Evolutionary conservation across 257 asterid species (phyloP), one percentile per base, ranked within the genome.

Genomic region (Ophiorrhiza pumila): DNA sequence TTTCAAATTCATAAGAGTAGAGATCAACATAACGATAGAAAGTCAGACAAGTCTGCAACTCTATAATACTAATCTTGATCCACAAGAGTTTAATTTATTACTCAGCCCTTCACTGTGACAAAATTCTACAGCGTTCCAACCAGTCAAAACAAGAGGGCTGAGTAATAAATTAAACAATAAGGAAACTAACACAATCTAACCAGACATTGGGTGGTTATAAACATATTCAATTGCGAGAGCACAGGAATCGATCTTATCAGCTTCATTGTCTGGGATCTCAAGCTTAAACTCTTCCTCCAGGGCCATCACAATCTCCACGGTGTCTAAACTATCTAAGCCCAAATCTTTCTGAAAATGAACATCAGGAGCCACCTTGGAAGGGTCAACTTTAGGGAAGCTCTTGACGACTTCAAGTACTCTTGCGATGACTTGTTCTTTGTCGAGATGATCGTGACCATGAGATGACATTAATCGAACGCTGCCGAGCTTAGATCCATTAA

Each of bases 261-360:
- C 97, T 79, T 92, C 96, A 83, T 87, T 88, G 83, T 92, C 94
- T 2, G 96, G 96, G 50, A 90, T 90, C 78, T 92, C 96, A 71
- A 92, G 86, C 84, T 90, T 91, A 67, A 91, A 91, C 85, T 91
- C 96, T 83, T 91, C 97, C 83, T 91, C 96, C 2, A 91, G 75
- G 49, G 97, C 96, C 96, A 92, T 92, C 74, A 92, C 96, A 45
- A 92, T 85, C 86, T 92, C 97, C 74, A 92, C 96, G 2, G 71
- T 90, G 86, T 90, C 97, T 77, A 91, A 90, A 88, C 97, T 91
- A 78, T 90, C 97, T 75, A 92, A 79, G 60, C 96, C 96, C 75
- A 90, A 82, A 78, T 92, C 96, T 76, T 90, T 88, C 81, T 87
- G 91, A 66, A 92, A 88, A 81, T 90, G 94, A 57, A 85, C 96